phyloP scores from a whole-genome alignment of 2,329 filamentous ascomycete genomes.

The Rhexocercosporidium sp. region DNA sequence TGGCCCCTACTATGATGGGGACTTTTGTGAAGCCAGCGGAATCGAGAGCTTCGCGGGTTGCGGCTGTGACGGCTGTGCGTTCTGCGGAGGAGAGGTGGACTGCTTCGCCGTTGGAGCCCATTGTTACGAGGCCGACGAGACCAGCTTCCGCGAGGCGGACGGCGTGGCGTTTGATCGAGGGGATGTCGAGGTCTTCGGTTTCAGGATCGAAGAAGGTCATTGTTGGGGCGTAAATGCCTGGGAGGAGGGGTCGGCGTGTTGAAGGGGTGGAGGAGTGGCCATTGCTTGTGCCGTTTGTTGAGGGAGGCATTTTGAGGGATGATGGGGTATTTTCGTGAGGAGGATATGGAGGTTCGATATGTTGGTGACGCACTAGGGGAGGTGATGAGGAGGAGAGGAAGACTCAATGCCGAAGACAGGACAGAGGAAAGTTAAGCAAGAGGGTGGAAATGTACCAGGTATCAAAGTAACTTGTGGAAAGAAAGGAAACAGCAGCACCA shows the following conservation, averaged over 20 bases:
- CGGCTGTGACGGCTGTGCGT: constrained; percentile 74
- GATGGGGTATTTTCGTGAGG: neutral
- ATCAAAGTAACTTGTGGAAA: neutral
- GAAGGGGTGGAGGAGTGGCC: constrained; percentile 44
- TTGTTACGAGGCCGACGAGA: constrained; percentile 80
- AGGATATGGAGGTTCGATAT: neutral
- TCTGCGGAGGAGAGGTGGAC: constrained; percentile 82
- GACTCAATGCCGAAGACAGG: neutral
- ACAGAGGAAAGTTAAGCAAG: neutral
- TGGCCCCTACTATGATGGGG: constrained; percentile 84
- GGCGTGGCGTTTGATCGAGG: constrained; percentile 79
- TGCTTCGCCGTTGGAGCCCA: constrained; percentile 91
- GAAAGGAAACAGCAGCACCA: constrained; percentile 5
- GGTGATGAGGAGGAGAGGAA: neutral
- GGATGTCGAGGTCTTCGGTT: constrained; percentile 84
- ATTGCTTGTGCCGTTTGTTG: constrained; percentile 22
- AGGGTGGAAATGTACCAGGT: neutral
- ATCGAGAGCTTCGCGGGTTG: constrained; percentile 82
- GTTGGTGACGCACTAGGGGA: neutral
- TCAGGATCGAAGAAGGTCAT: constrained; percentile 89
- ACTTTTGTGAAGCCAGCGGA: constrained; percentile 76
- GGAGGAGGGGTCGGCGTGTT: constrained; percentile 65
- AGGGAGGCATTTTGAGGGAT: constrained; percentile 3
- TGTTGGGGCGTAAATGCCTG: constrained; percentile 85
- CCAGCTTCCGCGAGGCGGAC: constrained; percentile 78